Evolutionary conservation across 1,139 yeast genomes (phyloP).

Genomic region (Hyphopichia buzzinii): DNA sequence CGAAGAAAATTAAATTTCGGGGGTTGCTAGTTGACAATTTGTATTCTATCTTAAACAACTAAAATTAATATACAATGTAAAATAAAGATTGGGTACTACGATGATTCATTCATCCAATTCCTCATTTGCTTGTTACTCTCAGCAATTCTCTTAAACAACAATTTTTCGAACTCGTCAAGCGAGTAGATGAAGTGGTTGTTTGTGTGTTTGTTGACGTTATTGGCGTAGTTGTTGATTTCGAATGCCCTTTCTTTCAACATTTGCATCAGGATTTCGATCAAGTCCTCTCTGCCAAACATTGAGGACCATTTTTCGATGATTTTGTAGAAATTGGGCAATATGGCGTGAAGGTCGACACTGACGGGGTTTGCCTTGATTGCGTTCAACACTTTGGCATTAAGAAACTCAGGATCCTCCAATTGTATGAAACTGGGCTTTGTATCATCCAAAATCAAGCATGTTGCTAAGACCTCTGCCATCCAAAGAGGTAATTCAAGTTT

Average conservation of each 20-base stretch:
- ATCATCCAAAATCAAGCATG: constrained; percentile 38
- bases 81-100: not conserved
- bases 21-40: not conserved
- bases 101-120: constrained; percentile 48
- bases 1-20: not conserved
- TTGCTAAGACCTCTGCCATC: constrained; percentile 80
- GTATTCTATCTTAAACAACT: not conserved
- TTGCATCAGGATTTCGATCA: constrained; percentile 51
- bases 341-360: constrained; percentile 65
- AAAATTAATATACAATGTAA: not conserved
- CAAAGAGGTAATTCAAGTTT: constrained; percentile 83
- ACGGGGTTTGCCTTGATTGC: constrained; percentile 78
- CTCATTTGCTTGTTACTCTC: constrained; percentile 63
- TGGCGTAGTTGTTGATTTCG: constrained; percentile 71
- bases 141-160: constrained; percentile 56
- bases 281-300: constrained; percentile 64
- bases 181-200: constrained; percentile 55
- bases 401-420: constrained; percentile 65
- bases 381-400: constrained; percentile 63
- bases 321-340: constrained; percentile 64
- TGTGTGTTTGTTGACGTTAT: constrained; percentile 45
- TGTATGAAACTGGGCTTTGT: constrained; percentile 61
- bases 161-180: constrained; percentile 74
- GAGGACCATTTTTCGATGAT: constrained; percentile 73
- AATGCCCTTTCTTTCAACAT: constrained; percentile 65